A percentile compares a stretch with the other conserved stretches of the same genome.
phyloP scores from a whole-genome alignment of 1,284 basidiomycete species.

The Ganoderma boninense region DNA sequence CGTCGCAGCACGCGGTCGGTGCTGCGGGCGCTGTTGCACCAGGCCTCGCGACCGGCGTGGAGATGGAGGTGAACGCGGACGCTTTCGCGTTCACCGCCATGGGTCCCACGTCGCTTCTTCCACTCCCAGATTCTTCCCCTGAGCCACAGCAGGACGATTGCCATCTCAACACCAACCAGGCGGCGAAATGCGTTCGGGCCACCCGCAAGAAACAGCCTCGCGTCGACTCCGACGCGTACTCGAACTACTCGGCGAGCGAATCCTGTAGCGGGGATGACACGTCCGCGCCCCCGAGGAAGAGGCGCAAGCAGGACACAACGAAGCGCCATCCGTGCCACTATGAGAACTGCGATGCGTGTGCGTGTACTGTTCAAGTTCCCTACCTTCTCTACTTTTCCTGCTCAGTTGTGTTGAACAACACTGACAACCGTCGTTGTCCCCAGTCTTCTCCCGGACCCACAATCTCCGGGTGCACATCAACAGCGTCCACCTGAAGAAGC shows the following conservation, averaged over 20 bases:
- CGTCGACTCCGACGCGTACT: neutral
- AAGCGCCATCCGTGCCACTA: slow-evolving; percentile 7
- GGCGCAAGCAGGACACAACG: slow-evolving; percentile 16
- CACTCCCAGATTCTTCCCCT: neutral
- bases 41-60: slow-evolving; percentile 5
- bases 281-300: neutral
- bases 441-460: slow-evolving; percentile 22
- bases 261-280: neutral
- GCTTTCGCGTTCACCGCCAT: slow-evolving; percentile 9
- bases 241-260: neutral
- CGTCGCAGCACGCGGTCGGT: slow-evolving; percentile 13
- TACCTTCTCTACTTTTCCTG: neutral
- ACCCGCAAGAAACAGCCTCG: neutral
- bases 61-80: slow-evolving; percentile 7
- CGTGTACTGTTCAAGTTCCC: neutral
- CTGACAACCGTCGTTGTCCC: too few relatives aligned
- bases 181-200: too few relatives aligned
- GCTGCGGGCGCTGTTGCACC: slow-evolving; percentile 11
- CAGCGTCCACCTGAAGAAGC: slow-evolving; percentile 17
- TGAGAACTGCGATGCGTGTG: neutral
- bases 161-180: neutral
- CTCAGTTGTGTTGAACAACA: too few relatives aligned
- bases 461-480: slow-evolving; percentile 24
- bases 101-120: neutral
- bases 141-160: neutral